Conservation (phyloP, 2,329 filamentous ascomycete species). For the Trichoderma sp. region DNA sequence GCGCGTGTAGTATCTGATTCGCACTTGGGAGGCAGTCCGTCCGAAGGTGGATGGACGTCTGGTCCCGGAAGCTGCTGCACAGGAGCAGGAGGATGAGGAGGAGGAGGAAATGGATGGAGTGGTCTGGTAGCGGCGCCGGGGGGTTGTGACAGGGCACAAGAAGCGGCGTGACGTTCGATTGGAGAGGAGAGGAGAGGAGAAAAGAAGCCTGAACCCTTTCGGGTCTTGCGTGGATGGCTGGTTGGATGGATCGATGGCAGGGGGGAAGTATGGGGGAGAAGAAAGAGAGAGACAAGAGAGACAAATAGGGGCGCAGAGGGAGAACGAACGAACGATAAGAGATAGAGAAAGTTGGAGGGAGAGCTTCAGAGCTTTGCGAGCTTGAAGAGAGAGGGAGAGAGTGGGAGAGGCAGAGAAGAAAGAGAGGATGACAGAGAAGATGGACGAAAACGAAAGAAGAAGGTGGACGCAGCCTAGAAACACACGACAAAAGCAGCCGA, state of each 20-base stretch:
- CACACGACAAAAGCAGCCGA: background rate
- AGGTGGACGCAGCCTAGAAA: background rate
- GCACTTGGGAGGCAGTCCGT: too few relatives aligned
- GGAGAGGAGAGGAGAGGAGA: background rate
- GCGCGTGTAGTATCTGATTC: background rate
- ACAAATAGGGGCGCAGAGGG: background rate
- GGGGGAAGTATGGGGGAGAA: background rate
- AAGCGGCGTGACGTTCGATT: conserved; percentile 24
- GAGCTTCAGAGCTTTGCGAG: background rate
- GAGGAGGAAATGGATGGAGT: background rate
- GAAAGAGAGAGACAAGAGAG: background rate
- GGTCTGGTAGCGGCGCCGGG: conserved; percentile 7
- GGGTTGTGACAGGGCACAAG: conserved; percentile 8
- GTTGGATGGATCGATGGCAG: background rate
- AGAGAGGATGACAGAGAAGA: background rate
- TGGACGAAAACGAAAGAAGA: background rate
- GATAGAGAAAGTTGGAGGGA: background rate
- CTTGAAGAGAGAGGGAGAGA: background rate
- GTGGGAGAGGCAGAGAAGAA: background rate
- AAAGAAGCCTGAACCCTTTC: background rate
- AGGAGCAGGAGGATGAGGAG: background rate
- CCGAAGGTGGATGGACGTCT: too few relatives aligned
- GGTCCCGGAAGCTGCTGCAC: background rate
- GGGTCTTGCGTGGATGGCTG: conserved; percentile 6
- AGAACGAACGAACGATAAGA: background rate